phyloP scores from a whole-genome alignment of 768 basidiomycete genomes.

The Lentinula boryana region DNA sequence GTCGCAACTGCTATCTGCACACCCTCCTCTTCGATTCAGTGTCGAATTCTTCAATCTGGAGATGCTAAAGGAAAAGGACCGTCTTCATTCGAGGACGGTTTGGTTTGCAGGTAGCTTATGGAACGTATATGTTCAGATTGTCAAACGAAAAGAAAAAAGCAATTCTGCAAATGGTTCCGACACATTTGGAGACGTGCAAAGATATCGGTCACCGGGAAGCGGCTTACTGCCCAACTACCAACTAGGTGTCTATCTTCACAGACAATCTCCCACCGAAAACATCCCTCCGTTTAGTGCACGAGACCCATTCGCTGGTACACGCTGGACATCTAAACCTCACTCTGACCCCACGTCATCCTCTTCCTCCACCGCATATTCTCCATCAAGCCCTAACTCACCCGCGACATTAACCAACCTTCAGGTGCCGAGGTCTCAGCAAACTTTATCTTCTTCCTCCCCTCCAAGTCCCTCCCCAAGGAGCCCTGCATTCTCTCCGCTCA shows the following conservation, averaged over 20 bases:
- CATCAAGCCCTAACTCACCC: neutral
- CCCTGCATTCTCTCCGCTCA: conserved; percentile 12
- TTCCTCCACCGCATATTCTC: neutral
- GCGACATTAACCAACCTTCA: conserved; percentile 29
- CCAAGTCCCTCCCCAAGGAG: conserved; percentile 13
- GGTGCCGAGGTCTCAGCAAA: conserved; percentile 34
- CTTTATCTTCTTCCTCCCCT: conserved; percentile 17
- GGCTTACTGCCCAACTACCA: conserved; percentile 38
- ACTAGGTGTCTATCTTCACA: conserved; percentile 83
- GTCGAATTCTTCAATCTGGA: conserved; percentile 91
- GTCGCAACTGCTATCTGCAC: conserved; percentile 46
- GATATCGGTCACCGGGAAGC: neutral
- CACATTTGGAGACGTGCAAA: neutral
- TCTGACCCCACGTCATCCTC: neutral
- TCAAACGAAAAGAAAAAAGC: conserved; percentile 63
- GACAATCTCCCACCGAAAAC: conserved; percentile 76
- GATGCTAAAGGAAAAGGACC: conserved; percentile 74
- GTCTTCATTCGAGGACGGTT: conserved; percentile 78
- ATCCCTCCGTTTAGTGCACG: conserved; percentile 70
- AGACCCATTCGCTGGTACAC: neutral
- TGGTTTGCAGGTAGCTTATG: conserved; percentile 88
- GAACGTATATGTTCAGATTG: conserved; percentile 86
- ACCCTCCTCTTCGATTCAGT: conserved; percentile 77
- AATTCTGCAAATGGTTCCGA: conserved; percentile 7
- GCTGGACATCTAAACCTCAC: conserved; percentile 23